phyloP scores from a whole-genome alignment of 176 grass and related monocot genomes.

The Raddia guianensis region DNA sequence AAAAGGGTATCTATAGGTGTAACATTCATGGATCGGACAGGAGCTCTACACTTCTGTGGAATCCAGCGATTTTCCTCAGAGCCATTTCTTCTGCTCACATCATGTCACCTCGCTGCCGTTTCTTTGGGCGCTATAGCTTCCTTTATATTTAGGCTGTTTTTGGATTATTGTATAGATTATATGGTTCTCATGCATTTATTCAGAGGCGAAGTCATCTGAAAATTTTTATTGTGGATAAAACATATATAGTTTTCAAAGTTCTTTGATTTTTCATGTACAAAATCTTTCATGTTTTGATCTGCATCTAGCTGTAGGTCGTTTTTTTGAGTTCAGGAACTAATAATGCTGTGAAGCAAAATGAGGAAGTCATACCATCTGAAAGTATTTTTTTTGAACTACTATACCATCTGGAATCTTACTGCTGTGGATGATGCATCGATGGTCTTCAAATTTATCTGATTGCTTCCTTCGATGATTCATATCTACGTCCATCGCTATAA shows the following conservation, averaged over 20 bases:
- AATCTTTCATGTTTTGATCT: not conserved
- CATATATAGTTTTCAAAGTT: conserved; percentile 61
- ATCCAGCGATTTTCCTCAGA: conserved; percentile 28
- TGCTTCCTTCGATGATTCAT: not conserved
- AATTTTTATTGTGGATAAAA: conserved; percentile 36
- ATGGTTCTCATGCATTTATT: not conserved
- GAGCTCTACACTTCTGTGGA: conserved; percentile 35
- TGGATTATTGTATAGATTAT: not conserved
- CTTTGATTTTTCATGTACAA: conserved; percentile 48
- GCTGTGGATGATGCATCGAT: conserved; percentile 27
- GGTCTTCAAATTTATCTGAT: conserved; percentile 45
- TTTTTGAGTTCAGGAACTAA: not conserved
- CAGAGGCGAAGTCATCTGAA: conserved; percentile 35
- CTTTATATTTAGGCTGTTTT: not conserved
- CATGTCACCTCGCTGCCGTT: not conserved
- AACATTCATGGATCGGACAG: conserved; percentile 44
- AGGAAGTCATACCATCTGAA: no score
- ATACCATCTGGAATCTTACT: not conserved
- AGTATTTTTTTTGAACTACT: no score
- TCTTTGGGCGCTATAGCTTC: not conserved
- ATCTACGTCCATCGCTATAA: not conserved
- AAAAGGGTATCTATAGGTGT: conserved; percentile 53
- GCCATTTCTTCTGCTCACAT: conserved; percentile 52
- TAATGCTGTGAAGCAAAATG: conserved; percentile 1
- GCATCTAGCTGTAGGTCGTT: not conserved